phyloP scores from a whole-genome alignment of 257 asterid genomes.

The Solanum clarkiae region DNA sequence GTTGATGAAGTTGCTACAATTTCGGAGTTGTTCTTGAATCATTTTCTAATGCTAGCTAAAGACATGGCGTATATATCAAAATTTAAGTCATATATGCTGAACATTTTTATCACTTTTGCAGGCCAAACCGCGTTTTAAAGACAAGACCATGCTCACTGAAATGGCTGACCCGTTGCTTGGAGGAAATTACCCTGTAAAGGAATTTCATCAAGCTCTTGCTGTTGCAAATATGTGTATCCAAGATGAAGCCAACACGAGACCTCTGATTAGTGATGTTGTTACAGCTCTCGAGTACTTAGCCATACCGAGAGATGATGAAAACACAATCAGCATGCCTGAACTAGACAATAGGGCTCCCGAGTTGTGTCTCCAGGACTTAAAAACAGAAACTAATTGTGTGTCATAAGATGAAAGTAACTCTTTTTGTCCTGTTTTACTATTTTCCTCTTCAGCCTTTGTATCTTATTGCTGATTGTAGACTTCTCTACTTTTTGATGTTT shows the following conservation, averaged over 20 bases:
- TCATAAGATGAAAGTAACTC: background rate
- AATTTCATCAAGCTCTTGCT: conserved; percentile 28
- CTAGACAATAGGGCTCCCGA: background rate
- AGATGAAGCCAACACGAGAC: conserved; percentile 32
- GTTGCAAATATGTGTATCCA: conserved; percentile 41
- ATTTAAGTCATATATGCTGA: background rate
- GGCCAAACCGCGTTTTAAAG: conserved; percentile 32
- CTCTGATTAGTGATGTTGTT: conserved; percentile 29
- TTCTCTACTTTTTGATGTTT: background rate
- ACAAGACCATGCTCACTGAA: conserved; percentile 10
- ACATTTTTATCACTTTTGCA: background rate
- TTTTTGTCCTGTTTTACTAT: background rate
- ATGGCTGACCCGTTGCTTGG: conserved; percentile 31
- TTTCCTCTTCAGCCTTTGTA: background rate
- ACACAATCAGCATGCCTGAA: conserved; percentile 1
- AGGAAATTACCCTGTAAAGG: conserved; percentile 19
- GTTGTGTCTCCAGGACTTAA: background rate
- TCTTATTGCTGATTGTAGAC: background rate
- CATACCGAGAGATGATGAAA: conserved; percentile 1
- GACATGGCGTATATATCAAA: background rate
- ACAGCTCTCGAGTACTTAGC: conserved; percentile 36
- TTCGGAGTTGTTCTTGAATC: background rate
- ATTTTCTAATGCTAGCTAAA: background rate
- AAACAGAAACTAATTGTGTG: background rate
- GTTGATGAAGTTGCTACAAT: background rate